Evolutionary conservation across 208 protist species (phyloP), one percentile per base, ranked within the genome.

Genomic region (Trypanosoma caninum): DNA sequence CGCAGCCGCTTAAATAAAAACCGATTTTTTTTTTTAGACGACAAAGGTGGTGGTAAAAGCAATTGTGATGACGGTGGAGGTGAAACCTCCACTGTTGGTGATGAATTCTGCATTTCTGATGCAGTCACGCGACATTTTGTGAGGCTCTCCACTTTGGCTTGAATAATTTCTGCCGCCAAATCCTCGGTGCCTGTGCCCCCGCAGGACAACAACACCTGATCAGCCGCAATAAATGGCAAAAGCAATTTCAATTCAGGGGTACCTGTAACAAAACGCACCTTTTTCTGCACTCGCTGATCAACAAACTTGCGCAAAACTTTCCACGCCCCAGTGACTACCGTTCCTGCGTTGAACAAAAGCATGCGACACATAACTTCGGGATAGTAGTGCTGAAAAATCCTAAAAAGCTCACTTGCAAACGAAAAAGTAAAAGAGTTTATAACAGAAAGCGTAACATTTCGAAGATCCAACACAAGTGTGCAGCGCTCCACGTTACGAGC

Each of bases 311-410:
- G 60, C 33, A 94, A 44, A 28, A 89, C 60, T 65, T 94, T 94
- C 83, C 84, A 94, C 20, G 70, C 82, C 3, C 69, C 75, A n/a
- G 70, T 76, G 9, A 92, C 79, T 1, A 77, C 78, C 83, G 82
- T 91, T 25, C 88, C 83, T 2, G 76, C 81, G 67, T 92, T 92
- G 72, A 80, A 92, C 25, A 94, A 68, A 50, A 92, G 40, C 23
- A 94, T 64, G 13, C 74, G 79, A 9, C 76, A 65, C 67, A 92
- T 80, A 28, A 91, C 74, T 65, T 94, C 88, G 3, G 88, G 88
- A 78, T 90, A 94, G 56, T 79, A 81, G 28, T 85, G 59, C 72
- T 94, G 88, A 58, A 88, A 54, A 3, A 87, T 48, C 44, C 65
- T 66, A 46, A 51, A 74, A 22, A 92, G 52, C 23, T 82, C 64